A percentile compares a stretch with the other conserved stretches of the same genome.
phyloP scores from a whole-genome alignment of 192 early-diverging fungal genomes.

The Paraglomus brasilianum region DNA sequence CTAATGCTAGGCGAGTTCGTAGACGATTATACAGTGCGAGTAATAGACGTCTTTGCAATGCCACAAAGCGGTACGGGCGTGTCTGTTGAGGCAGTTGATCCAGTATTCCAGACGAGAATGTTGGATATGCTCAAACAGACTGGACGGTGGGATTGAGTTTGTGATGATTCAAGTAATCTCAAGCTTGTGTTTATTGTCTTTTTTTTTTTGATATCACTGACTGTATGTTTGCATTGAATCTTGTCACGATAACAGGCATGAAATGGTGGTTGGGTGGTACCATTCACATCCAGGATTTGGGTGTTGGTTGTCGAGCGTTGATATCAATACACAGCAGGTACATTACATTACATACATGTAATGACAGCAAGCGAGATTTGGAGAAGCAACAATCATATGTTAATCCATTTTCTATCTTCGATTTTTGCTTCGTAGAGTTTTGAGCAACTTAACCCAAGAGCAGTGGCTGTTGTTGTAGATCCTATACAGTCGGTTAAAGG shows the following conservation, averaged over 20 bases:
- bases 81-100: constrained; percentile 98
- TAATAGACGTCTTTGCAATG: constrained; percentile 99
- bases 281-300: constrained; percentile 99
- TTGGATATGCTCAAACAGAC: constrained; percentile 99
- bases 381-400: background rate
- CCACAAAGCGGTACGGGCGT: constrained; percentile 99
- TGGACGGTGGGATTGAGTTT: constrained; percentile 62
- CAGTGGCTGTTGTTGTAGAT: constrained; percentile 98
- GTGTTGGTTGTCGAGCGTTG: constrained; percentile 99
- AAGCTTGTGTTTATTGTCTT: too few relatives aligned
- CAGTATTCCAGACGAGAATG: constrained; percentile 99
- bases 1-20: constrained; percentile 99
- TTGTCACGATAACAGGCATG: constrained; percentile 62
- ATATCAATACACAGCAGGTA: constrained; percentile 98
- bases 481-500: constrained; percentile 99
- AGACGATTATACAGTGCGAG: constrained; percentile 98
- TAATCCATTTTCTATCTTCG: background rate
- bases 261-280: constrained; percentile 99
- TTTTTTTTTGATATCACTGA: too few relatives aligned
- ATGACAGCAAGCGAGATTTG: background rate
- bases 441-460: constrained; percentile 87
- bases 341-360: constrained; percentile 26
- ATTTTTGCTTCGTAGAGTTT: constrained; percentile 63
- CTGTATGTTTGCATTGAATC: background rate
- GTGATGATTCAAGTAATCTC: background rate